Conservation (phyloP, 2,329 filamentous ascomycete species). For the Blumeria hordei region DNA sequence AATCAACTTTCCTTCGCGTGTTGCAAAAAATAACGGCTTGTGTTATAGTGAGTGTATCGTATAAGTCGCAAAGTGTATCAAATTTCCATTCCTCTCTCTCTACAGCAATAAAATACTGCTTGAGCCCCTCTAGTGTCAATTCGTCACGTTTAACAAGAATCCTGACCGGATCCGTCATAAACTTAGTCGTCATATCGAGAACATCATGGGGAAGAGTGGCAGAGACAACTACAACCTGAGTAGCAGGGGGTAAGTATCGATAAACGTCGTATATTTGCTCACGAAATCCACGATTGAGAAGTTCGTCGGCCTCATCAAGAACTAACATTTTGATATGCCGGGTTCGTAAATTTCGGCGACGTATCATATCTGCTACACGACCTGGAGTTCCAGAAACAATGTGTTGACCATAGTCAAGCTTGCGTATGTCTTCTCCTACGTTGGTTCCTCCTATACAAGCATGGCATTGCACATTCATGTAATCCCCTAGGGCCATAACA, state of each 20-base stretch:
- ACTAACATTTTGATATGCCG: conserved; percentile 60
- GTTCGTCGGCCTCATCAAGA: conserved; percentile 52
- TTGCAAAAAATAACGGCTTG: conserved; percentile 99
- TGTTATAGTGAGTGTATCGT: conserved; percentile 95
- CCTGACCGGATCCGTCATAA: conserved; percentile 95
- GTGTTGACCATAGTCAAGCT: conserved; percentile 92
- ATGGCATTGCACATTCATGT: conserved; percentile 99
- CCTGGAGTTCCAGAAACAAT: conserved; percentile 96
- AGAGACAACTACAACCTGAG: conserved; percentile 93
- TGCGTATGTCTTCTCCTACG: conserved; percentile 90
- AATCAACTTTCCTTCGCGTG: conserved; percentile 95
- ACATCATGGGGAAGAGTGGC: conserved; percentile 95
- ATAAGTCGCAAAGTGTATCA: conserved; percentile 92
- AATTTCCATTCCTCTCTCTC: conserved; percentile 99
- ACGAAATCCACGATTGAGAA: conserved; percentile 81
- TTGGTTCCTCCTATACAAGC: conserved; percentile 97
- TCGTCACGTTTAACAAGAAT: conserved; percentile 98
- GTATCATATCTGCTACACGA: conserved; percentile 71
- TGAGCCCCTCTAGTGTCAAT: conserved; percentile 85
- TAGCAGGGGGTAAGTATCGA: conserved; percentile 84
- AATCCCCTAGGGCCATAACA: conserved; percentile 98
- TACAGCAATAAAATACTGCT: conserved; percentile 98
- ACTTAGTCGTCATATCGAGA: conserved; percentile 97
- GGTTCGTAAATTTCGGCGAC: conserved; percentile 46
- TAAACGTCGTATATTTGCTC: conserved; percentile 99